Conservation (phyloP, 352 stramenopile species). For the Phytophthora tubulina region DNA sequence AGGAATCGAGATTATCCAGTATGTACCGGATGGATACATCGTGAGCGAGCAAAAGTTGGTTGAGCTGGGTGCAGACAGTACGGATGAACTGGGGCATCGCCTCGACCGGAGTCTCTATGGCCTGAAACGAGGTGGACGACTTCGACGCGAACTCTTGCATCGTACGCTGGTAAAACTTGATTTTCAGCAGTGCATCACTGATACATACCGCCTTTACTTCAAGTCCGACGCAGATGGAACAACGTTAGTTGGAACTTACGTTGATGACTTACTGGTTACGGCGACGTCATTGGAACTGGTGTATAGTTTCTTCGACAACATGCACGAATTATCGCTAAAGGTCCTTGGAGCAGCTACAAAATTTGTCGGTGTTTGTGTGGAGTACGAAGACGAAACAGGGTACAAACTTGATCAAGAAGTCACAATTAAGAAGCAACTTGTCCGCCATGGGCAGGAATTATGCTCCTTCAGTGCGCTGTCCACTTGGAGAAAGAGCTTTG, state of each 20-base stretch:
- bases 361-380: slow-evolving; percentile 5
- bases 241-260: slow-evolving; percentile 2
- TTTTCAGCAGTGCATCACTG: slow-evolving; percentile 5
- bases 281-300: background rate
- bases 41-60: background rate
- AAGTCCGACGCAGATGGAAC: background rate
- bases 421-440: background rate
- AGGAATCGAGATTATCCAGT: background rate
- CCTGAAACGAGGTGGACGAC: slow-evolving; percentile 4
- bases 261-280: slow-evolving; percentile 10
- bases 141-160: slow-evolving; percentile 1
- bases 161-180: background rate
- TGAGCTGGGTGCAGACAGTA: background rate
- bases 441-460: background rate
- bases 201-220: slow-evolving; percentile 7
- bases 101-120: background rate
- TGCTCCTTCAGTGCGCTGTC: background rate
- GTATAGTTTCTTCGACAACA: slow-evolving; percentile 6
- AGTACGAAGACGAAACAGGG: slow-evolving; percentile 1
- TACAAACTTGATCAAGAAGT: slow-evolving; percentile 3
- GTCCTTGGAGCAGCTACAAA: background rate
- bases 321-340: background rate
- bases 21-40: too few relatives aligned
- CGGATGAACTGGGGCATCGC: background rate
- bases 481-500: background rate